Conservation (phyloP, 805 yeast genomes). For the Priceomyces carsonii region DNA sequence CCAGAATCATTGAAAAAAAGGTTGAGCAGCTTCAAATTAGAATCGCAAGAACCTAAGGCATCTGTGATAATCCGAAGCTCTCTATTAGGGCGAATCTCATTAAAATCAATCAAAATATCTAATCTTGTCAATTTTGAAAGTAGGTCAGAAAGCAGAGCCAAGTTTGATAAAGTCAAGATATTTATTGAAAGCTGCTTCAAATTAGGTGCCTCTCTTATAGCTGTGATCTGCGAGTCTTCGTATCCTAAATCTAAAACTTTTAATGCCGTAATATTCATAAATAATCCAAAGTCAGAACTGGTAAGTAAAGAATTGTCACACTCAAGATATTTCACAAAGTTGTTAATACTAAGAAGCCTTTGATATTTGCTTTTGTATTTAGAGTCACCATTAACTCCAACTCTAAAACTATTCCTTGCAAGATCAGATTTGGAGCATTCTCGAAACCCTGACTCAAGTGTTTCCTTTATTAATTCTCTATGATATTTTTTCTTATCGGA, state of each 20-base stretch:
- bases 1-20: constrained; percentile 15
- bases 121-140: constrained; percentile 13
- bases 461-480: constrained; percentile 20
- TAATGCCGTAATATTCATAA: constrained; percentile 18
- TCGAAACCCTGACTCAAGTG: constrained; percentile 13
- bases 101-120: constrained; percentile 21
- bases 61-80: not conserved
- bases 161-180: constrained; percentile 14
- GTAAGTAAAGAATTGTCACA: constrained; percentile 19
- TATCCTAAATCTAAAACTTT: constrained; percentile 19
- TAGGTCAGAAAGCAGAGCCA: constrained; percentile 2
- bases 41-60: not conserved
- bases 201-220: constrained; percentile 7
- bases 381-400: constrained; percentile 12
- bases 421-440: constrained; percentile 19
- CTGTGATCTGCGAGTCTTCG: not conserved
- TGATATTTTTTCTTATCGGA: constrained; percentile 18
- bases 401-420: constrained; percentile 18
- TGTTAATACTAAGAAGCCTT: constrained; percentile 13
- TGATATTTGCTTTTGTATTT: constrained; percentile 17
- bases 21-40: constrained; percentile 12
- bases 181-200: constrained; percentile 18
- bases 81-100: constrained; percentile 10
- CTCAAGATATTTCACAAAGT: constrained; percentile 23
- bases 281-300: constrained; percentile 14